Conservation (phyloP, 2,329 filamentous ascomycete species). For the Penicillium sp. region DNA sequence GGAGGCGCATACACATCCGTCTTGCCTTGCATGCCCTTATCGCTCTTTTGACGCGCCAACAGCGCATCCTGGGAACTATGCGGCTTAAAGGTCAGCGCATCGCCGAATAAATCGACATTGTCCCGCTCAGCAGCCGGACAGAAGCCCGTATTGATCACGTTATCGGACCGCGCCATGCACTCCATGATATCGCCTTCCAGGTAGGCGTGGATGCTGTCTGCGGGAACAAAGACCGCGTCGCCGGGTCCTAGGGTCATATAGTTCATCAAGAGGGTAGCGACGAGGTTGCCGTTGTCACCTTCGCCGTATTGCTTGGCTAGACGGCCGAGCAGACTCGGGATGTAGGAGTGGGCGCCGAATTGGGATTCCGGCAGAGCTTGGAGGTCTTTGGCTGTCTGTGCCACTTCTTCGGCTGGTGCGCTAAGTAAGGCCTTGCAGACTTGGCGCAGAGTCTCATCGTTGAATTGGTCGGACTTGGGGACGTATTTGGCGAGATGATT, state of each 20-base stretch:
- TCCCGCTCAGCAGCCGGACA: conserved; percentile 64
- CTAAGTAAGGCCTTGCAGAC: conserved; percentile 55
- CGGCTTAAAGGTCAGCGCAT: conserved; percentile 61
- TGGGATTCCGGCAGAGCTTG: conserved; percentile 46
- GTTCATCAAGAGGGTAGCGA: conserved; percentile 72
- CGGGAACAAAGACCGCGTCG: conserved; percentile 66
- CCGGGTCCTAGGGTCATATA: conserved; percentile 63
- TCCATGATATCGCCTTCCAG: conserved; percentile 70
- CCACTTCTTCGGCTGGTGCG: conserved; percentile 51
- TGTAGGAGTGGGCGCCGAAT: conserved; percentile 55
- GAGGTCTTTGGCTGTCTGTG: conserved; percentile 52
- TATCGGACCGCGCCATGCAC: conserved; percentile 73
- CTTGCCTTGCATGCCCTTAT: conserved; percentile 55
- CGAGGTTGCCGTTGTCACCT: conserved; percentile 62
- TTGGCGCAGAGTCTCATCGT: conserved; percentile 56
- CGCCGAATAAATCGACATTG: conserved; percentile 60
- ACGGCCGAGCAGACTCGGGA: conserved; percentile 61
- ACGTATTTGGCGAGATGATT: conserved; percentile 54
- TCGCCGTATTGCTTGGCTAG: conserved; percentile 62
- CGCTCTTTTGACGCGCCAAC: conserved; percentile 50
- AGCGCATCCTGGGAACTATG: conserved; percentile 57
- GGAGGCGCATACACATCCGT: conserved; percentile 63
- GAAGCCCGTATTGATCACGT: conserved; percentile 71
- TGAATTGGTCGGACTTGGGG: conserved; percentile 49
- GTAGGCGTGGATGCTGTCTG: conserved; percentile 71